Evolutionary conservation across 2,329 filamentous ascomycete species (phyloP).

Genomic region (Aureobasidium sp.): DNA sequence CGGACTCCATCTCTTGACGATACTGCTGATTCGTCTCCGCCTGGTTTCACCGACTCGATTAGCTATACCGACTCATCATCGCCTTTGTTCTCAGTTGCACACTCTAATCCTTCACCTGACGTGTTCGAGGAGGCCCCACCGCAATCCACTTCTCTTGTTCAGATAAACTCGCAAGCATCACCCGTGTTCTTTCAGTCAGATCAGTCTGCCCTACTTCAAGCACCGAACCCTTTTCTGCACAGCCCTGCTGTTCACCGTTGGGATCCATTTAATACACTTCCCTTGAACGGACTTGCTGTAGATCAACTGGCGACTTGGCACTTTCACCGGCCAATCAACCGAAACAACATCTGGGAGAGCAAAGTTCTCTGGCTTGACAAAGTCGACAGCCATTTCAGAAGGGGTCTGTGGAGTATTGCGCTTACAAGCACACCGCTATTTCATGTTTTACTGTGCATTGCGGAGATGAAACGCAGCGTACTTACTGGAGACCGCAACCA

Average conservation of each 20-base stretch:
- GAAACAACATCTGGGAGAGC: constrained; percentile 11
- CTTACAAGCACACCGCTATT: constrained; percentile 8
- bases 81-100: background rate
- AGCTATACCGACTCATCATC: background rate
- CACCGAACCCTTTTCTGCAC: background rate
- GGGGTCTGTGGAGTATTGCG: constrained; percentile 3
- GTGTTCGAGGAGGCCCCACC: background rate
- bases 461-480: constrained; percentile 10
- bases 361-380: constrained; percentile 12
- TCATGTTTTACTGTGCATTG: constrained; percentile 2
- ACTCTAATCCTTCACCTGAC: background rate
- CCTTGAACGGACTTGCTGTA: constrained; percentile 5
- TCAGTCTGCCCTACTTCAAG: background rate
- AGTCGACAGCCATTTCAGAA: constrained; percentile 4
- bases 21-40: background rate
- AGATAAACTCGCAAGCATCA: background rate
- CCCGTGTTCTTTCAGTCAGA: background rate
- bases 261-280: constrained; percentile 9
- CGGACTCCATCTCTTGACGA: background rate
- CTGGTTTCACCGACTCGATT: background rate
- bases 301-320: constrained; percentile 8
- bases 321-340: constrained; percentile 5
- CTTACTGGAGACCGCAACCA: constrained; percentile 7
- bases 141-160: background rate
- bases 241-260: constrained; percentile 6